phyloP scores from a whole-genome alignment of 1,284 basidiomycete species.

The Schizopora paradoxa region DNA sequence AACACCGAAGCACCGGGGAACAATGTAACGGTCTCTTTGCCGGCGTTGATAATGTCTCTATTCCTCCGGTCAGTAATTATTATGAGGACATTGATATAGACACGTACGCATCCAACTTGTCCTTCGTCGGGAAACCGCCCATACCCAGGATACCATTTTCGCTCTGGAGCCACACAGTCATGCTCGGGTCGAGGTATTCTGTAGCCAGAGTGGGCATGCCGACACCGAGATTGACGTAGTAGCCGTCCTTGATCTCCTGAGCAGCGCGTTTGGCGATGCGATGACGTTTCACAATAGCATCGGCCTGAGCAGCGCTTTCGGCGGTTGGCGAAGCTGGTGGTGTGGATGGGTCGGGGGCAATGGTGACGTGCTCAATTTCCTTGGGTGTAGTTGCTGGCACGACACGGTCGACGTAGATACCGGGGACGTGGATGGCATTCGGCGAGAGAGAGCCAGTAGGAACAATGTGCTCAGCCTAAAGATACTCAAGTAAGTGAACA shows the following conservation, averaged over 20 bases:
- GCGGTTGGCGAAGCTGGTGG: constrained; percentile 33
- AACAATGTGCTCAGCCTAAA: constrained; percentile 86
- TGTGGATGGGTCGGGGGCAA: constrained; percentile 40
- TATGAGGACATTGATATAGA: too few species aligned
- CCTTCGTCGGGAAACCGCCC: constrained; percentile 88
- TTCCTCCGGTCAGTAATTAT: too few species aligned
- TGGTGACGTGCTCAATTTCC: constrained; percentile 72
- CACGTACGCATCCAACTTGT: constrained; percentile 86
- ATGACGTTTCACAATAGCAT: constrained; percentile 53
- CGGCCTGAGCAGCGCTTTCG: constrained; percentile 46
- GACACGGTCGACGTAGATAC: constrained; percentile 86
- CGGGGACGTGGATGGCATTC: constrained; percentile 80
- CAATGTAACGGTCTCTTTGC: constrained; percentile 17
- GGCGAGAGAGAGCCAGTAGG: constrained; percentile 81
- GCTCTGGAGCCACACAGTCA: constrained; percentile 90
- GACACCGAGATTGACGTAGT: constrained; percentile 66
- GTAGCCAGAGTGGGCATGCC: constrained; percentile 96
- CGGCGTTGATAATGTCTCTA: too few species aligned
- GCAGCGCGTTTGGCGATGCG: constrained; percentile 84
- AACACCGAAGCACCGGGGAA: not conserved
- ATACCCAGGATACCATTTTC: constrained; percentile 95
- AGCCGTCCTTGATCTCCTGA: constrained; percentile 87
- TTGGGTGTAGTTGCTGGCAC: constrained; percentile 76
- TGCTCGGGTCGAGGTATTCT: constrained; percentile 70
- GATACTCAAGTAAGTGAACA: not conserved